Percentiles rank a stretch among this genome's conserved stretches.
Conservation (phyloP, 2,329 filamentous ascomycete species). For the Lecanoromycetidae sp. region DNA sequence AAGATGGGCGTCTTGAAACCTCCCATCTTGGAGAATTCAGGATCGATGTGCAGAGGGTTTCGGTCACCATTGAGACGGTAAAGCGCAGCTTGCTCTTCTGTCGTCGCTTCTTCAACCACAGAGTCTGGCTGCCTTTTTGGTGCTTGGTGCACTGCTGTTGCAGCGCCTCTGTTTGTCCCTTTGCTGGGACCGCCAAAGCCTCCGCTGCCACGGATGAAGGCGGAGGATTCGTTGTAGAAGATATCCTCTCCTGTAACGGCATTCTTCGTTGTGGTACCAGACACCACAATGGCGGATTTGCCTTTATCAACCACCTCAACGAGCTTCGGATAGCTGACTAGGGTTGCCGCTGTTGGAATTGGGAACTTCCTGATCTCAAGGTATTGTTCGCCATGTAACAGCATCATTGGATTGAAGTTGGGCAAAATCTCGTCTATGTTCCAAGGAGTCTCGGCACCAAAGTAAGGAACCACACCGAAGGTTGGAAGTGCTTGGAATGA, state of each 20-base stretch:
- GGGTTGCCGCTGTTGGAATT: slow-evolving; percentile 69
- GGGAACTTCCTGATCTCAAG: slow-evolving; percentile 78
- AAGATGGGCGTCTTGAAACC: slow-evolving; percentile 92
- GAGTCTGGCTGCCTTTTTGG: slow-evolving; percentile 67
- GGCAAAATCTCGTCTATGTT: slow-evolving; percentile 71
- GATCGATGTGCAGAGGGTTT: slow-evolving; percentile 94
- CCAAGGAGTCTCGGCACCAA: slow-evolving; percentile 71
- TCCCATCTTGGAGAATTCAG: slow-evolving; percentile 83
- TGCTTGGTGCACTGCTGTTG: slow-evolving; percentile 66
- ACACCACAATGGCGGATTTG: slow-evolving; percentile 70
- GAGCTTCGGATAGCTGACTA: slow-evolving; percentile 64
- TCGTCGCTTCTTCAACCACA: slow-evolving; percentile 74
- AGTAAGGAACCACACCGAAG: slow-evolving; percentile 93
- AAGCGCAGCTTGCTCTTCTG: slow-evolving; percentile 79
- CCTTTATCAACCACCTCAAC: slow-evolving; percentile 97
- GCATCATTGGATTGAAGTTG: slow-evolving; percentile 97
- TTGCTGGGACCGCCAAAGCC: slow-evolving; percentile 64
- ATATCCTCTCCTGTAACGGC: slow-evolving; percentile 75
- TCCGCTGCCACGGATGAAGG: slow-evolving; percentile 53
- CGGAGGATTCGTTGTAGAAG: slow-evolving; percentile 93
- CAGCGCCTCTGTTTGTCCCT: slow-evolving; percentile 62
- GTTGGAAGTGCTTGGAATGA: slow-evolving; percentile 90
- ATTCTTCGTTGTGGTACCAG: slow-evolving; percentile 69
- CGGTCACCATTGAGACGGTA: slow-evolving; percentile 91
- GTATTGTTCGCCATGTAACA: slow-evolving; percentile 96